Conservation (phyloP, 768 basidiomycete genomes). For the Hemileccinum rubropunctum region DNA sequence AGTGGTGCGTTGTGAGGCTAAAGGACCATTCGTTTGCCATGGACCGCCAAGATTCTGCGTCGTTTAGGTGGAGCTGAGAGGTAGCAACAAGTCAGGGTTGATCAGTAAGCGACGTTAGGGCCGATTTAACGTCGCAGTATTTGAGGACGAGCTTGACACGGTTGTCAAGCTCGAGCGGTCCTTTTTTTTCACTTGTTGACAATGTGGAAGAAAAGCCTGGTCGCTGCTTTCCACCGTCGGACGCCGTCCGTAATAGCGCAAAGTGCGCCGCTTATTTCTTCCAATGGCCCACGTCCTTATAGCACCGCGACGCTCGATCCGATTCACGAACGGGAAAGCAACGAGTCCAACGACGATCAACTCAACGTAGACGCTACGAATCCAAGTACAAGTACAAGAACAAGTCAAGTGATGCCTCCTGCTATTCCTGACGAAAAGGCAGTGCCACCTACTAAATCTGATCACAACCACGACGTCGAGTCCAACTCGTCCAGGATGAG, state of each 20-base stretch:
- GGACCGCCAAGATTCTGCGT: too few relatives aligned
- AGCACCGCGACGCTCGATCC: conserved; percentile 8
- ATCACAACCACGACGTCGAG: conserved; percentile 16
- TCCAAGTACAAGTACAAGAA: too few relatives aligned
- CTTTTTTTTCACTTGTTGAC: not conserved
- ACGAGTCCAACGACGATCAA: not conserved
- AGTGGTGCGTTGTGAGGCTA: too few relatives aligned
- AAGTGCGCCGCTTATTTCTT: conserved; percentile 11
- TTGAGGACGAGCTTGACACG: not conserved
- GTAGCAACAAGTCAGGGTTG: too few relatives aligned
- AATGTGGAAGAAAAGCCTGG: conserved; percentile 19
- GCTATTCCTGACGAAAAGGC: too few relatives aligned
- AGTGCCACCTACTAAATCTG: too few relatives aligned
- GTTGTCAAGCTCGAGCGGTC: too few relatives aligned
- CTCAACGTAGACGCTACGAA: too few relatives aligned
- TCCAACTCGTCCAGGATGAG: conserved; percentile 6
- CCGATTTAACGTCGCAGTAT: conserved; percentile 7
- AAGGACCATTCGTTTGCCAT: conserved; percentile 28
- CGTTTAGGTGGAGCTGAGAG: too few relatives aligned
- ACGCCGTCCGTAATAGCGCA: conserved; percentile 14
- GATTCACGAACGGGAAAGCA: conserved; percentile 7
- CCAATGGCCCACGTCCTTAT: not conserved
- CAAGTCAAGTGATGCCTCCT: too few relatives aligned
- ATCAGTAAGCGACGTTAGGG: not conserved
- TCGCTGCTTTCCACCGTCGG: conserved; percentile 11